A percentile compares a stretch with the other conserved stretches of the same genome.
Evolutionary conservation across 495 filamentous ascomycete genomes (phyloP).

Genomic region (Talaromyces liani): DNA sequence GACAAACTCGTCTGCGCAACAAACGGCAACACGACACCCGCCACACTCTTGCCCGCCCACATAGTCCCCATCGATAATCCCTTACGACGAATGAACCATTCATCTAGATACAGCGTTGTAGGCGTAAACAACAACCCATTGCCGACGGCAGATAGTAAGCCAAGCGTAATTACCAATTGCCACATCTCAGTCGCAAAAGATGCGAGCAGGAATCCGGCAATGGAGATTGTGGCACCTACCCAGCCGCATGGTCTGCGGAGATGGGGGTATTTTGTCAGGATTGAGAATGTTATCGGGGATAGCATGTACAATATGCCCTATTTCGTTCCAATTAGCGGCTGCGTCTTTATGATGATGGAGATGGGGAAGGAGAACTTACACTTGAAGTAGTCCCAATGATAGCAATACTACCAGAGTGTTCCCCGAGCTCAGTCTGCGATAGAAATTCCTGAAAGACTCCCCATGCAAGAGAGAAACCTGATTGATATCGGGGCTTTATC

Average conservation of each 20-base stretch:
- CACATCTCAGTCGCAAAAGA: slow-evolving; percentile 43
- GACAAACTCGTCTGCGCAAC: slow-evolving; percentile 43
- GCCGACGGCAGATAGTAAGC: slow-evolving; percentile 46
- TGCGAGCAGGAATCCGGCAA: slow-evolving; percentile 30
- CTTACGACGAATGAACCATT: slow-evolving; percentile 50
- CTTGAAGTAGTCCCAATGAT: slow-evolving; percentile 44
- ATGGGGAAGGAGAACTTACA: slow-evolving; percentile 16
- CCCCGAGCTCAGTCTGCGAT: slow-evolving; percentile 21
- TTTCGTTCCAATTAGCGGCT: neutral
- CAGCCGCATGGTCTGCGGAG: slow-evolving; percentile 33
- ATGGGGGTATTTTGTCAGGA: slow-evolving; percentile 40
- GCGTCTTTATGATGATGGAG: neutral
- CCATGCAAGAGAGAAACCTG: slow-evolving; percentile 44
- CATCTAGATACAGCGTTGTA: slow-evolving; percentile 46
- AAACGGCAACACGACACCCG: slow-evolving; percentile 45
- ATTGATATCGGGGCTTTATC: neutral
- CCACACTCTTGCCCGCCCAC: slow-evolving; percentile 46
- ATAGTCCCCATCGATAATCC: slow-evolving; percentile 47
- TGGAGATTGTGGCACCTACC: slow-evolving; percentile 35
- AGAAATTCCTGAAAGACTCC: slow-evolving; percentile 46
- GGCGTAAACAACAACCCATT: slow-evolving; percentile 44
- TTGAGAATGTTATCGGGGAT: slow-evolving; percentile 22
- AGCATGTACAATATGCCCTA: slow-evolving; percentile 50
- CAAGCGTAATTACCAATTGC: slow-evolving; percentile 49
- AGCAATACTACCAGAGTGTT: slow-evolving; percentile 32